Percentiles rank a stretch among this genome's conserved stretches.
Conservation (phyloP, 2,329 filamentous ascomycete genomes). For the Aspergillus sp. region DNA sequence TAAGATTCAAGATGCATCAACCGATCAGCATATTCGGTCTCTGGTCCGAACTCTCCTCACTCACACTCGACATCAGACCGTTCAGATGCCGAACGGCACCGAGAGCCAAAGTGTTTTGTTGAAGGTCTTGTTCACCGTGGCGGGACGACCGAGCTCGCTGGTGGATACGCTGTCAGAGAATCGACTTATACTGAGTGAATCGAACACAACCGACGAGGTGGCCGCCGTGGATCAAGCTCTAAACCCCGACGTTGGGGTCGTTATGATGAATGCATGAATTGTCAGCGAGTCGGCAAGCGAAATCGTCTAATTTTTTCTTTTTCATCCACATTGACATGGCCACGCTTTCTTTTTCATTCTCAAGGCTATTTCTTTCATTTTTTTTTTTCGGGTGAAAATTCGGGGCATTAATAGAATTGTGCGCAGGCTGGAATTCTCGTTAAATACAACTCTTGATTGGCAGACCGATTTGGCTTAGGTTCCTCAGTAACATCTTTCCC, state of each 20-base stretch:
- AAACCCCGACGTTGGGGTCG: conserved; percentile 27
- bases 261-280: conserved; percentile 36
- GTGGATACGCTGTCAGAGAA: conserved; percentile 35
- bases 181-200: conserved; percentile 29
- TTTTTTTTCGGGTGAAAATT: conserved; percentile 16
- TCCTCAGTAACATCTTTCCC: background rate
- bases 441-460: conserved; percentile 16
- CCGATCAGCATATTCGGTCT: conserved; percentile 33
- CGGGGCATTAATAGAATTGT: conserved; percentile 18
- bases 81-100: conserved; percentile 15
- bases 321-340: background rate
- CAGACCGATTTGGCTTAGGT: background rate
- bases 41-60: conserved; percentile 33
- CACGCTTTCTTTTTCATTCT: background rate
- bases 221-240: conserved; percentile 23
- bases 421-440: conserved; percentile 16
- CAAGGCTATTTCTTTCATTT: conserved; percentile 1
- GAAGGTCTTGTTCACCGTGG: conserved; percentile 38
- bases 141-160: conserved; percentile 30
- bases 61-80: conserved; percentile 29
- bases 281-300: background rate
- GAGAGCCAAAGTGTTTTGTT: conserved; percentile 29
- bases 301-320: background rate
- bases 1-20: conserved; percentile 31
- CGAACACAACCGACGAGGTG: conserved; percentile 20